These are phyloP conservation scores for Immersiella caudata DNA, from an alignment of 495 filamentous ascomycete genomes.

Conservation along the genomic window DNA sequence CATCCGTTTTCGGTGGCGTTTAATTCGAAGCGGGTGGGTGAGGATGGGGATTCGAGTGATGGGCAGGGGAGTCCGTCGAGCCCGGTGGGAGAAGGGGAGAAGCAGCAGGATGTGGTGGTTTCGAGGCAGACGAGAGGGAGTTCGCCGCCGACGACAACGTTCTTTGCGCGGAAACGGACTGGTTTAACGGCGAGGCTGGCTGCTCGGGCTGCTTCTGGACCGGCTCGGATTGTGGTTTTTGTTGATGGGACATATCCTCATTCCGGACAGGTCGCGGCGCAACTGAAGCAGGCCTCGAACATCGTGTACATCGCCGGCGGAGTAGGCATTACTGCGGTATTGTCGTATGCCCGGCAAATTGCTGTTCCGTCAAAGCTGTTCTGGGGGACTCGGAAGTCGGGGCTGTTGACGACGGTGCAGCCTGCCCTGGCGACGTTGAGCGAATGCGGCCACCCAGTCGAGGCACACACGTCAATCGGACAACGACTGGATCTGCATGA, in stretches of 20 bases:
- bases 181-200: constrained; percentile 14
- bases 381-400: constrained; percentile 24
- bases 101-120: background rate
- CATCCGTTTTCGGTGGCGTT: constrained; percentile 47
- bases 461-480: constrained; percentile 19
- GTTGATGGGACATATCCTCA: constrained; percentile 28
- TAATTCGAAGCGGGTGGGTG: constrained; percentile 11
- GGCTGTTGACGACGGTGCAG: constrained; percentile 18
- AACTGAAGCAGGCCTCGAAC: constrained; percentile 22
- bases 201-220: background rate
- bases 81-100: background rate
- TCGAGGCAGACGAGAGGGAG: background rate
- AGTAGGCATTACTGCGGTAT: constrained; percentile 31
- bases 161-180: constrained; percentile 20
- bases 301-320: constrained; percentile 34
- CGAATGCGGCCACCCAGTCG: constrained; percentile 5
- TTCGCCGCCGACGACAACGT: background rate
- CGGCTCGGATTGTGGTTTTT: constrained; percentile 8
- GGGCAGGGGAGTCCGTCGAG: constrained; percentile 11
- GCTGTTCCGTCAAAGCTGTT: constrained; percentile 22
- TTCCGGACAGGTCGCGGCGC: constrained; percentile 14
- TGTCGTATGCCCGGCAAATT: constrained; percentile 26
- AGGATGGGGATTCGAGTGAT: background rate
- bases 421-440: constrained; percentile 14
- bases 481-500: constrained; percentile 22